Evolutionary conservation across 345 rosid species (phyloP).

Genomic region (Moricandia moricandioides): DNA sequence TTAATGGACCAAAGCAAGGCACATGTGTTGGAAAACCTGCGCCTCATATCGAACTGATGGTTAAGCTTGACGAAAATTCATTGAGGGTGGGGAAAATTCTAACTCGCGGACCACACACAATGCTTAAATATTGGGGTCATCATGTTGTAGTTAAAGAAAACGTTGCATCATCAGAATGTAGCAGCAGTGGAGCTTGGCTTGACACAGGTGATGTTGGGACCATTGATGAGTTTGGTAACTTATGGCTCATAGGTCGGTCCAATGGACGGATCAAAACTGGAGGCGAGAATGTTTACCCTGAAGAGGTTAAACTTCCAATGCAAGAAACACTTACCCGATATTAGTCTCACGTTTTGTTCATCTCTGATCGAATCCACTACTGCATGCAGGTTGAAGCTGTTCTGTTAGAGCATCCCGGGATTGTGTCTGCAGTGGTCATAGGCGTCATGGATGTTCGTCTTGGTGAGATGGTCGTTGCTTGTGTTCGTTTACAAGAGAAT

Average conservation of each 20-base stretch:
- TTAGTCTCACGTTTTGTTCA: neutral
- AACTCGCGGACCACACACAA: conserved; percentile 78
- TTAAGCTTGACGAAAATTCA: conserved; percentile 44
- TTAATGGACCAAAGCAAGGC: conserved; percentile 43
- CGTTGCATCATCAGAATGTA: too few relatives aligned
- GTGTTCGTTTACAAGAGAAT: conserved; percentile 50
- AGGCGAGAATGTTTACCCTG: conserved; percentile 85
- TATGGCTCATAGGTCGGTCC: conserved; percentile 81
- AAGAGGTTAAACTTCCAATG: conserved; percentile 58
- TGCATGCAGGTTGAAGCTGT: conserved; percentile 56
- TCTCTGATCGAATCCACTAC: neutral
- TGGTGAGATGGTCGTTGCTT: conserved; percentile 75
- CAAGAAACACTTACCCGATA: neutral
- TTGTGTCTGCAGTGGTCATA: conserved; percentile 50
- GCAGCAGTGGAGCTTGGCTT: conserved; percentile 50
- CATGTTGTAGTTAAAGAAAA: conserved; percentile 16
- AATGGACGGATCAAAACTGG: conserved; percentile 79
- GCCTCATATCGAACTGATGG: conserved; percentile 68
- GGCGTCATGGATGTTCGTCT: conserved; percentile 62
- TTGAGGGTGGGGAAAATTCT: conserved; percentile 55
- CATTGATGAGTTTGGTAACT: conserved; percentile 53
- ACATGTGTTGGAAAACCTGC: conserved; percentile 80
- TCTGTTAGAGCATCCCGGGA: conserved; percentile 59
- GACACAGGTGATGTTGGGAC: conserved; percentile 79
- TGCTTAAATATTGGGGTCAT: conserved; percentile 68